Percentiles rank a stretch among this genome's conserved stretches.
phyloP scores from a whole-genome alignment of 75 land plant genomes.

The Gnetum montanum region DNA sequence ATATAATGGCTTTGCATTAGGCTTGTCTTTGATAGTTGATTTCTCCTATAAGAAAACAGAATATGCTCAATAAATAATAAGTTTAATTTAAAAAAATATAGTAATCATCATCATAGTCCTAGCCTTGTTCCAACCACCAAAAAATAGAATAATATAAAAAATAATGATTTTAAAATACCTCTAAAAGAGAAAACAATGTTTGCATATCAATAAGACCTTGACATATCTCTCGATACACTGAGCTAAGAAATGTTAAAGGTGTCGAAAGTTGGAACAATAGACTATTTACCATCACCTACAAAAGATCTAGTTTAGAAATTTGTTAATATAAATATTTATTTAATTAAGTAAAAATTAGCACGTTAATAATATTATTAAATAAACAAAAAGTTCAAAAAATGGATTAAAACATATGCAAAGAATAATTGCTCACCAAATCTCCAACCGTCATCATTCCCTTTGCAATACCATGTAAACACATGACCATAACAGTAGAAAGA shows the following conservation, averaged over 20 bases:
- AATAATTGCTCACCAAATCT: constrained; percentile 78
- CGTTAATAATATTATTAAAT: too few species aligned
- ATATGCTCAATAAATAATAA: too few species aligned
- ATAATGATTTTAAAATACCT: too few species aligned
- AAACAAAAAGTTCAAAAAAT: too few species aligned
- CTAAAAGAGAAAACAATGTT: constrained; percentile 85
- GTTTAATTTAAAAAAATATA: too few species aligned
- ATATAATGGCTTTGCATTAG: constrained; percentile 53
- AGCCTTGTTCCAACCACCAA: too few species aligned
- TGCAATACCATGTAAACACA: constrained; percentile 74
- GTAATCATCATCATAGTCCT: too few species aligned
- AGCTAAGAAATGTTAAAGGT: constrained; percentile 91
- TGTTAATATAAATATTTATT: too few species aligned
- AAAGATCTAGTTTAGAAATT: neutral
- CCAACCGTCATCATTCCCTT: constrained; percentile 84
- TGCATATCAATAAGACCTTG: constrained; percentile 98
- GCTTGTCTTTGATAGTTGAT: constrained; percentile 42
- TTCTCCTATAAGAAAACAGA: constrained; percentile 46
- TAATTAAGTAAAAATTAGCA: too few species aligned
- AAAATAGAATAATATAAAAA: too few species aligned
- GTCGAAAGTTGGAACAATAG: constrained; percentile 90
- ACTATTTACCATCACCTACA: constrained; percentile 98
- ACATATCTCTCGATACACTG: constrained; percentile 91
- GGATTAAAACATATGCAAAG: too few species aligned
- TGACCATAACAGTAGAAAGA: constrained; percentile 84